phyloP scores from a whole-genome alignment of 768 basidiomycete genomes.

The Xanthoconium stramineum region DNA sequence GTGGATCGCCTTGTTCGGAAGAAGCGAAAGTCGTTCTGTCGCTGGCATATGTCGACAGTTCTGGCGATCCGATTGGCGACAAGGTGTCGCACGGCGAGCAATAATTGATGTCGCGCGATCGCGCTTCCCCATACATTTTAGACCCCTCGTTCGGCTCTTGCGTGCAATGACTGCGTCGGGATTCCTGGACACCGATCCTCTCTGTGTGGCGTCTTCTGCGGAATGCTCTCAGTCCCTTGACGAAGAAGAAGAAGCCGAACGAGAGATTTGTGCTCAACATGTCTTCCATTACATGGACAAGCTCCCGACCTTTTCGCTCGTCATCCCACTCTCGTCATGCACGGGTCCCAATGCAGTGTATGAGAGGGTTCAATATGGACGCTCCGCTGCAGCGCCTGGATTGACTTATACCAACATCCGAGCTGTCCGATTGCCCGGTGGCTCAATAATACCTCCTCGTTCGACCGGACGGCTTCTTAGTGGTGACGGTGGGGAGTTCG shows the following conservation, averaged over 20 bases:
- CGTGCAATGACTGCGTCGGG: constrained; percentile 75
- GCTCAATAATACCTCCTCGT: constrained; percentile 62
- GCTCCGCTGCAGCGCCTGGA: constrained; percentile 44
- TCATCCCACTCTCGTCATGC: constrained; percentile 60
- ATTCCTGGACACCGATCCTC: constrained; percentile 70
- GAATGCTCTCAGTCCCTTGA: constrained; percentile 42
- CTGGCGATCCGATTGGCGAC: constrained; percentile 77
- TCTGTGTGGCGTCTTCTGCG: constrained; percentile 44
- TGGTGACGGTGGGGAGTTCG: constrained; percentile 59
- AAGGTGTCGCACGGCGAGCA: constrained; percentile 65
- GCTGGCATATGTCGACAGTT: constrained; percentile 73
- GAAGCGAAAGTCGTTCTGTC: constrained; percentile 60
- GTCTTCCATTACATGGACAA: constrained; percentile 76
- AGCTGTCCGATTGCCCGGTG: constrained; percentile 73
- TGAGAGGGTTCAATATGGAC: constrained; percentile 60
- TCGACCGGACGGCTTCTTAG: constrained; percentile 71
- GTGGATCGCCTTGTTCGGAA: constrained; percentile 78
- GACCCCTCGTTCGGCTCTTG: constrained; percentile 66
- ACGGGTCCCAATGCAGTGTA: constrained; percentile 69
- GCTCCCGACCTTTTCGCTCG: constrained; percentile 71
- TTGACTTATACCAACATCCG: constrained; percentile 63
- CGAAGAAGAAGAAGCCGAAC: constrained; percentile 43
- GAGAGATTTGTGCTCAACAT: constrained; percentile 58
- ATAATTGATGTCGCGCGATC: constrained; percentile 80
- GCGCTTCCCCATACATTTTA: constrained; percentile 78